Percentiles rank a stretch among this genome's conserved stretches.
phyloP scores from a whole-genome alignment of 495 filamentous ascomycete genomes.

The Daldinia childiae region DNA sequence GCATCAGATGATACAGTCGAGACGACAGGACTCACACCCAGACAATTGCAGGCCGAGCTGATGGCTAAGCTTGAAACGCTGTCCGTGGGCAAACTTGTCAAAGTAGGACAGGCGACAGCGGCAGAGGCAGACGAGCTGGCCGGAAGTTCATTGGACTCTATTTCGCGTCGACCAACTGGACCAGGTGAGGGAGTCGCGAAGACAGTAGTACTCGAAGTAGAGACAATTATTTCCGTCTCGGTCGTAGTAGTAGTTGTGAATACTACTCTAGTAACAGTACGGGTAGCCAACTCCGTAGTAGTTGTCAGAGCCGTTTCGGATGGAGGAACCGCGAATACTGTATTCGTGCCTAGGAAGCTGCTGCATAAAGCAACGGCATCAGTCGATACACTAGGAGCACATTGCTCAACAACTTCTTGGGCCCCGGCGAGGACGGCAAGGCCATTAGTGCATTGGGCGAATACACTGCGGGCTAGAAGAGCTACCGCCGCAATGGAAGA shows the following conservation, averaged over 20 bases:
- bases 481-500: neutral
- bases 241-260: slow-evolving; percentile 6
- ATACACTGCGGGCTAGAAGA: neutral
- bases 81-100: neutral
- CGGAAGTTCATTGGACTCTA: neutral
- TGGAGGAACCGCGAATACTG: neutral
- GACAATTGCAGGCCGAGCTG: slow-evolving; percentile 22
- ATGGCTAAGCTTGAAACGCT: slow-evolving; percentile 1
- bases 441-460: neutral
- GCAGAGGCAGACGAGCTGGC: neutral
- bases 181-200: slow-evolving; percentile 17
- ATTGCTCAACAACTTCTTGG: neutral
- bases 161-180: neutral
- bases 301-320: neutral
- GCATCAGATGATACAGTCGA: neutral
- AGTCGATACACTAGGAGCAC: neutral
- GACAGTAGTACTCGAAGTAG: slow-evolving; percentile 13
- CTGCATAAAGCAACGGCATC: neutral
- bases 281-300: neutral
- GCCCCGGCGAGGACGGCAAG: neutral
- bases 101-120: neutral
- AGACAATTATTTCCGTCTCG: slow-evolving; percentile 16
- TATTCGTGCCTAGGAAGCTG: neutral
- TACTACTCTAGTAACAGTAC: neutral
- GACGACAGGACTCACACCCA: slow-evolving; percentile 1